Base-by-base conservation (phyloP, 306 rosid species). In the Pueraria montana region DNA sequence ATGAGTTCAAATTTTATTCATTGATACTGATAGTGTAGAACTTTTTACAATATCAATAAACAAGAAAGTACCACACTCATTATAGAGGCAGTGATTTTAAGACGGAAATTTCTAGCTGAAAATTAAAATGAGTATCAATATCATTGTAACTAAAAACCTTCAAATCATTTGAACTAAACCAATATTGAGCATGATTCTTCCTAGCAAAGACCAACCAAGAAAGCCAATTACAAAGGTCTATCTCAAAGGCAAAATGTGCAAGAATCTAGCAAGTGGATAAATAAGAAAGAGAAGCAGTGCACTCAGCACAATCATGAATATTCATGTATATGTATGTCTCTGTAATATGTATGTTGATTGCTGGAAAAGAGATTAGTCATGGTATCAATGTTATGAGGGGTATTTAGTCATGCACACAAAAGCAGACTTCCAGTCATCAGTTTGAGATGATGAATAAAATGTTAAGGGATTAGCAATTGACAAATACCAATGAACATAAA, bases 121-220 rank as follows among this genome's bases (percentile, higher is more conserved):
- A 82, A 40, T 34, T 75, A 64, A 50, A 82, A 17, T 11, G 42
- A 70, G 61, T 17, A 50, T 52, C 53, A 16, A 59, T 66, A 52
- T 38, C 49, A 64, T 65, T 24, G 13, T 36, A 72, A 40, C 48
- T 21, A 46, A 48, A 52, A 12, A n/a, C 67, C 45, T 49, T 72
- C 8, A 73, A 14, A 73, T 32, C 42, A 24, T 46, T 68, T 21
- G 79, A 53, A 81, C 27, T 61, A 61, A 30, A 80, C 38, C 64
- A 23, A 27, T 30, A 81, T 20, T 11, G 38, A 43, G 67, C 56
- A 43, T n/a, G n/a, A 70, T 32, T 69, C 48, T 58, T 80, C 72
- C 63, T 71, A 48, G 58, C 26, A 58, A 59, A 30, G 34, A 30
- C 34, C 34, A 30, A 30, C 34, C 34, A 30, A 30, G 34, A 30